Evolutionary conservation across 495 filamentous ascomycete genomes (phyloP), one percentile per base, ranked within the genome.

Genomic region (Emericellopsis terricola): DNA sequence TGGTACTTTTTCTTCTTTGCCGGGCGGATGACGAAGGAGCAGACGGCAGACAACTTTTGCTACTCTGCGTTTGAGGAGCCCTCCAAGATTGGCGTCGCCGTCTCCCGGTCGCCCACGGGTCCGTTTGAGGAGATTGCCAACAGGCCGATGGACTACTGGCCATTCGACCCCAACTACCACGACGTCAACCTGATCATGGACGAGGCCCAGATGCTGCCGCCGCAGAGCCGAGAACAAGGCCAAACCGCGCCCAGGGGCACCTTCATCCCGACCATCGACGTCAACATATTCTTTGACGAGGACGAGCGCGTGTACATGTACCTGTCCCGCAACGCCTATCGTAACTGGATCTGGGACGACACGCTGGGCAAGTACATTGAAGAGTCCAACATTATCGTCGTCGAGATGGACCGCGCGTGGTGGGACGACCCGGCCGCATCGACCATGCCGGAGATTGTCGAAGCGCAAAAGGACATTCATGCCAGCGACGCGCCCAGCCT

Each of bases 1-100:
- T 34, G 32, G 32, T 34, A 34, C 32, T 34, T 34, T 24, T 34
- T 34, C 32, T 34, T 34, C 15, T 34, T 34, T 14, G 32, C 32
- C 32, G 32, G 32, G 4, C 32, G 32, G 13, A 8, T 34, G 32
- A 17, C 18, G 17, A 20, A 34, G 32, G 32, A 34, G 15, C 15
- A 21, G 17, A 24, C 32, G 4, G 24, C 20, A 20, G 19, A 17
- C 24, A 21, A 34, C 32, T 34, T 34, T 20, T 4, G 32, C 19
- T 34, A 34, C 21, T 34, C 32, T 20, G 4, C 8, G 17, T 34
- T 34, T 13, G 32, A 34, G 19, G 32, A 34, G 15, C 32, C 32
- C 9, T 34, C 32, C 7, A 34, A 34, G 32, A 10, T 34, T 20
- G 32, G 32, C 4, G 32, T 34, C 18, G 32, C 21, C 10, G 32